These are phyloP conservation scores for Naumovozyma dairenensis DNA, from an alignment of 805 yeast species.

Conservation along the genomic window DNA sequence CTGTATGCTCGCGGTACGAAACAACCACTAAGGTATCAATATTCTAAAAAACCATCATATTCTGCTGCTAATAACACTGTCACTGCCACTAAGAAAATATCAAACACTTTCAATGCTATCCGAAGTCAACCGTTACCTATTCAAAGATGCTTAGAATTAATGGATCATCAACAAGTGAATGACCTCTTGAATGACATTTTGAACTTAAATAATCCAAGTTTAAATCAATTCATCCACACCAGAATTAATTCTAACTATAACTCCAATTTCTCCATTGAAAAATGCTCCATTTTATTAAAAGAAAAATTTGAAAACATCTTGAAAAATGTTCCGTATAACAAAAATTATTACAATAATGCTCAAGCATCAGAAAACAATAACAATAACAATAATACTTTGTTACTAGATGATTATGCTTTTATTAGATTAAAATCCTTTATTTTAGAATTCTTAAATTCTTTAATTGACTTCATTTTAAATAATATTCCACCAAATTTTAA, in stretches of 20 bases:
- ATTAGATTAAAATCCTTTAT: slow-evolving; percentile 25
- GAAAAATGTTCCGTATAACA: slow-evolving; percentile 24
- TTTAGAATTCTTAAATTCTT: slow-evolving; percentile 27
- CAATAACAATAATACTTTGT: slow-evolving; percentile 2
- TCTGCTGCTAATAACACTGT: too few species aligned
- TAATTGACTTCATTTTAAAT: slow-evolving; percentile 25
- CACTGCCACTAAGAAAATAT: slow-evolving; percentile 15
- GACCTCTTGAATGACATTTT: slow-evolving; percentile 10
- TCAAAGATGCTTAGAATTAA: slow-evolving; percentile 25
- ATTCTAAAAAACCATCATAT: too few species aligned
- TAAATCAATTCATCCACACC: slow-evolving; percentile 8
- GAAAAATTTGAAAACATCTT: slow-evolving; percentile 17
- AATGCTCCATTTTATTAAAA: slow-evolving; percentile 15
- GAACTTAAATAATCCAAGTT: slow-evolving; percentile 2
- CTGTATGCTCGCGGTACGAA: too few species aligned
- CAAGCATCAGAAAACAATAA: not conserved
- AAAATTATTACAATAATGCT: slow-evolving; percentile 9
- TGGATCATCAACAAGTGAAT: slow-evolving; percentile 24
- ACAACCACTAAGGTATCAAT: too few species aligned
- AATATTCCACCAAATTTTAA: slow-evolving; percentile 26
- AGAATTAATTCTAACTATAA: slow-evolving; percentile 14
- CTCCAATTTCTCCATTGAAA: slow-evolving; percentile 17
- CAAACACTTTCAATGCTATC: slow-evolving; percentile 10
- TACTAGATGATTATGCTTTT: slow-evolving; percentile 28
- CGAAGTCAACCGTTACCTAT: slow-evolving; percentile 27